Percentiles rank a stretch among this genome's conserved stretches.
These are phyloP conservation scores for Geotrichum reessii DNA, from an alignment of 1,139 yeast genomes.

Conservation along the genomic window DNA sequence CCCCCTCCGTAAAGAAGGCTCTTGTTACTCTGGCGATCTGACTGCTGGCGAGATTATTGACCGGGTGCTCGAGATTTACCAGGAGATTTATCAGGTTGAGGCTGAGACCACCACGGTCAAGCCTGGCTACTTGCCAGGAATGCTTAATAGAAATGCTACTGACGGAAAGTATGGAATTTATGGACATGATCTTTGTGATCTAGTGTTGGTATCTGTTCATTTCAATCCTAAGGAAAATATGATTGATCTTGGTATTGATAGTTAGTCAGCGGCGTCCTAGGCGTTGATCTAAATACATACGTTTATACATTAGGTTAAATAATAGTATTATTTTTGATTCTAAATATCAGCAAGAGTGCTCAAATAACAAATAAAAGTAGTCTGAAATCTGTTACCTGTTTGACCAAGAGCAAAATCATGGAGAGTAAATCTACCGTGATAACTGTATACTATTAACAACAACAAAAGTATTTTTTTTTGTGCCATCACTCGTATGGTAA, in stretches of 20 bases:
- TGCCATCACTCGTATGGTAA: too few relatives aligned
- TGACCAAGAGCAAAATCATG: too few relatives aligned
- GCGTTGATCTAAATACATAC: too few relatives aligned
- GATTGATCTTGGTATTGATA: background rate
- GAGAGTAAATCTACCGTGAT: too few relatives aligned
- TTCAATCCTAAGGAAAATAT: conserved; percentile 2
- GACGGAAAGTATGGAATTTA: conserved; percentile 17
- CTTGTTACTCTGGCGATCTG: background rate
- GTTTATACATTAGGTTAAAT: too few relatives aligned
- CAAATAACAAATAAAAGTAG: too few relatives aligned
- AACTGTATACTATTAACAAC: too few relatives aligned
- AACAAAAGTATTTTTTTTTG: too few relatives aligned
- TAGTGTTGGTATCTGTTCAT: conserved; percentile 3
- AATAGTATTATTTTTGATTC: too few relatives aligned
- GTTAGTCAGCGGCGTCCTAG: background rate
- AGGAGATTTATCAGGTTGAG: conserved; percentile 10
- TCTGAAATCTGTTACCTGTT: too few relatives aligned
- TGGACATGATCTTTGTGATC: conserved; percentile 15
- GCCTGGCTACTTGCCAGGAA: conserved; percentile 12
- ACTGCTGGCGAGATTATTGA: conserved; percentile 9
- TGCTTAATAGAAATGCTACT: conserved; percentile 15
- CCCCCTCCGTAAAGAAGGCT: background rate
- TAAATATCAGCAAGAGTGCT: too few relatives aligned
- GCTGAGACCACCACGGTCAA: conserved; percentile 6
- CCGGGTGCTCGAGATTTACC: conserved; percentile 7